phyloP scores from a whole-genome alignment of 2,329 filamentous ascomycete genomes.

The Colletotrichum somersetense region DNA sequence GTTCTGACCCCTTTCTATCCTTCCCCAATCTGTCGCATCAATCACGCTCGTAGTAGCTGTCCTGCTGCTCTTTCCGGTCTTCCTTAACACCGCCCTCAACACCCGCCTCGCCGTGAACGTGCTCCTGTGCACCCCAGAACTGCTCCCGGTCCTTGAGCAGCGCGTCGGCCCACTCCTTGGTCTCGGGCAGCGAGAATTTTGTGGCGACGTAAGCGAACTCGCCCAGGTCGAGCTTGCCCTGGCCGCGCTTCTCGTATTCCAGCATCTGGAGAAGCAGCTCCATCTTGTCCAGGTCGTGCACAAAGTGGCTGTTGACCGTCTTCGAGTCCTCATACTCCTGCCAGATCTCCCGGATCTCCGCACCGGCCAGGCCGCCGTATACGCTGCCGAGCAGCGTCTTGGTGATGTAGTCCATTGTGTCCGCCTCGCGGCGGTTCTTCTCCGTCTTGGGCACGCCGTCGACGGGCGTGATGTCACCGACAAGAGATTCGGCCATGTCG shows the following conservation, averaged over 20 bases:
- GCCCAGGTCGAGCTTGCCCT: constrained; percentile 78
- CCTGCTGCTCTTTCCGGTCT: constrained; percentile 56
- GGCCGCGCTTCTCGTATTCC: constrained; percentile 86
- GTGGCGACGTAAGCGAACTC: constrained; percentile 88
- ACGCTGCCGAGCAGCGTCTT: constrained; percentile 79
- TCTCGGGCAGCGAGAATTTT: constrained; percentile 81
- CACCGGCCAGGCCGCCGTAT: constrained; percentile 75
- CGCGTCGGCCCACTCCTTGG: constrained; percentile 82
- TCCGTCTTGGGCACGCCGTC: constrained; percentile 88
- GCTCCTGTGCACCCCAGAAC: constrained; percentile 73
- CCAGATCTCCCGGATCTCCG: constrained; percentile 84
- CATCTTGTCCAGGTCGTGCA: constrained; percentile 98
- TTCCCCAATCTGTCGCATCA: not conserved
- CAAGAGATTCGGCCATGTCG: constrained; percentile 96
- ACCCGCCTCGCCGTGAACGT: constrained; percentile 61
- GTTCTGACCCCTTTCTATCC: not conserved
- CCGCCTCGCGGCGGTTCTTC: constrained; percentile 87
- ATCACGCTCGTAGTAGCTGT: constrained; percentile 61
- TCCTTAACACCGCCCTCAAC: constrained; percentile 53
- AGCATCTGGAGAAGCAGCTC: constrained; percentile 95
- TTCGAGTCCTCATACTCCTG: constrained; percentile 93
- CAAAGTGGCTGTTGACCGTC: constrained; percentile 88
- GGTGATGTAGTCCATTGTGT: constrained; percentile 93
- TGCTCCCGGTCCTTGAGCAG: constrained; percentile 80
- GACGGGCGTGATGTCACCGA: constrained; percentile 96